Base-by-base conservation (phyloP, 2,329 filamentous ascomycete species). In the Xylariaceae sp. region DNA sequence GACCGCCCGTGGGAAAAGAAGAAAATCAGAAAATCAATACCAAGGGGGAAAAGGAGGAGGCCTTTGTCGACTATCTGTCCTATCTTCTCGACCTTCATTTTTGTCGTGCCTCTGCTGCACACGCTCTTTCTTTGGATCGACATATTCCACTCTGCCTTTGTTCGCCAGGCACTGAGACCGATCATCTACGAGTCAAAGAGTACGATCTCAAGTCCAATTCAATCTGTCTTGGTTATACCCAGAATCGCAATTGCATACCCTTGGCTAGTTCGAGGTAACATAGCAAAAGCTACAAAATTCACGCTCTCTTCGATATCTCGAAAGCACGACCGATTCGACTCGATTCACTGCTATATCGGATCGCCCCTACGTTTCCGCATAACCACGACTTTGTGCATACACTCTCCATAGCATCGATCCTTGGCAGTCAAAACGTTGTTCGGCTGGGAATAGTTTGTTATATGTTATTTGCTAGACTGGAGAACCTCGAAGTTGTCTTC, bases 81-180 rank as follows among this genome's bases (percentile, higher is more conserved):
- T 57, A 52, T 43, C 52, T 55, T 54, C 54, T 61, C 51, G 55
- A 61, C 60, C 42, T 54, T 63, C 59, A 49, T 62, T 62, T 58
- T 54, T 50, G 48, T 50, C 52, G 45, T 14, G 14, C 42, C 51
- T 54, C 49, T 52, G 52, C 48, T 54, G 54, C 54, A 47, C 57
- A 55, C 56, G 61, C 60, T 53, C 56, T 62, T 58, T 56, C 50
- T 55, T 61, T 62, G 59, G 58, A 55, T 55, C 47, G 50, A 50
- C 42, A 47, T 50, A 48, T 39, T 49, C 55, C 43, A 48, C 52
- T 50, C 42, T 43, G 57, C 54, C 60, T 63, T 62, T 62, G 58
- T 63, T 61, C 55, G 52, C 58, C 49, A 50, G 50, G 37, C 46
- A 49, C 57, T 54, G 55, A 22, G 49, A 52, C 49, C 53, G 52